Evolutionary conservation across 164 flowering plant genomes (phyloP), one percentile per base, ranked within the genome.

Genomic region (Cinnamomum micranthum): DNA sequence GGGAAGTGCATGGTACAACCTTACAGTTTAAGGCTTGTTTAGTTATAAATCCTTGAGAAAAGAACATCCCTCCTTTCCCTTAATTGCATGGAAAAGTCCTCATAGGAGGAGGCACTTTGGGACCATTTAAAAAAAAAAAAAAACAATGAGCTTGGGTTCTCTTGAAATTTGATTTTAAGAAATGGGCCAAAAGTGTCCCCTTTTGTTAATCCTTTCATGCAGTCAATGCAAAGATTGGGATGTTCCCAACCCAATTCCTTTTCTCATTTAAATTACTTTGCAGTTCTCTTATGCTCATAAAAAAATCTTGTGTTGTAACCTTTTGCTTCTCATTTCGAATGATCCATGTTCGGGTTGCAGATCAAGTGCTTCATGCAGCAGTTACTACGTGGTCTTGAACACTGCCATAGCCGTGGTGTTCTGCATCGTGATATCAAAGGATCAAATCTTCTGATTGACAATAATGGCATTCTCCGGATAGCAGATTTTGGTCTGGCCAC

Each of bases 361-460:
- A 86, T 94, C 47, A 93, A 93, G 81, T 93, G 98, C 75, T 93
- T 87, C 73, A 92, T 93, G 98, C 85, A 88, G 73, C 98, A 92
- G 74, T 80, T 93, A 73, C 89, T 92, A 73, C 66, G 74, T 75
- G 98, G 98, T 60, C 90, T 94, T 67, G 95, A 90, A 75, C 97
- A 94, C 74, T 92, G 98, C 82, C 98, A 94, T 65, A 85, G 80
- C 73, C 88, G 86, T 62, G 94, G 98, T 55, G 86, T 94, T 66
- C 82, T 94, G 70, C 97, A 94, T 78, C 93, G 98, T 75, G 98
- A 93, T 79, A 90, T 93, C 82, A 93, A 93, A 83, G 97, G 96
- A 23, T 87, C 96, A 70, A 93, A 93, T 85, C 91, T 93, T 79
- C 82, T 93, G 55, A 84, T 93, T 70, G 92, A 90, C 81, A 77